These are phyloP conservation scores for Rhynchosporium secalis DNA, from an alignment of 2,329 filamentous ascomycete genomes.

Conservation along the genomic window DNA sequence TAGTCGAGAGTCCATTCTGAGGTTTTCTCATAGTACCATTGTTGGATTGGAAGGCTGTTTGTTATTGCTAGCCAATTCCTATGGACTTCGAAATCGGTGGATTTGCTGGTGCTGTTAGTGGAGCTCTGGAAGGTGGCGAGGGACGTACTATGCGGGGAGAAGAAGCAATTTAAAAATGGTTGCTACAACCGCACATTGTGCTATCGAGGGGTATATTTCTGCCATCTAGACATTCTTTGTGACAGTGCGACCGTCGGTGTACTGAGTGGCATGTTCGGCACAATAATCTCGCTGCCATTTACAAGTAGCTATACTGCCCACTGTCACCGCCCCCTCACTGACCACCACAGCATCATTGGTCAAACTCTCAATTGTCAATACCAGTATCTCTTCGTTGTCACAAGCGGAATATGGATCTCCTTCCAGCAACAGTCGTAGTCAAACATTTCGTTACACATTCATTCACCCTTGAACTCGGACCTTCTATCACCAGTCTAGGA, in stretches of 20 bases:
- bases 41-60: slow-evolving; percentile 77
- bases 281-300: not conserved
- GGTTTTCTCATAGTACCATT: slow-evolving; percentile 97
- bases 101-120: slow-evolving; percentile 65
- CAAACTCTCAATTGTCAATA: slow-evolving; percentile 11
- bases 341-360: slow-evolving; percentile 17
- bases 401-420: slow-evolving; percentile 40
- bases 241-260: not conserved
- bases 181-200: slow-evolving; percentile 83
- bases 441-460: slow-evolving; percentile 50
- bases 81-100: slow-evolving; percentile 98
- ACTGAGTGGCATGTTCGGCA: not conserved
- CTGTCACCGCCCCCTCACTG: slow-evolving; percentile 13
- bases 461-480: slow-evolving; percentile 52
- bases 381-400: not conserved
- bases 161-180: slow-evolving; percentile 88
- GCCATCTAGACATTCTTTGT: slow-evolving; percentile 57
- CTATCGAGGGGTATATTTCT: slow-evolving; percentile 81
- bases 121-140: not conserved
- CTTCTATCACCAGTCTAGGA: slow-evolving; percentile 49
- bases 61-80: slow-evolving; percentile 98
- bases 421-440: slow-evolving; percentile 45
- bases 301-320: slow-evolving; percentile 2
- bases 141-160: slow-evolving; percentile 89
- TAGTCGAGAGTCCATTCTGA: slow-evolving; percentile 99